These are phyloP conservation scores for Artemisia annua DNA, from an alignment of 129 eudicot species.

Conservation along the genomic window DNA sequence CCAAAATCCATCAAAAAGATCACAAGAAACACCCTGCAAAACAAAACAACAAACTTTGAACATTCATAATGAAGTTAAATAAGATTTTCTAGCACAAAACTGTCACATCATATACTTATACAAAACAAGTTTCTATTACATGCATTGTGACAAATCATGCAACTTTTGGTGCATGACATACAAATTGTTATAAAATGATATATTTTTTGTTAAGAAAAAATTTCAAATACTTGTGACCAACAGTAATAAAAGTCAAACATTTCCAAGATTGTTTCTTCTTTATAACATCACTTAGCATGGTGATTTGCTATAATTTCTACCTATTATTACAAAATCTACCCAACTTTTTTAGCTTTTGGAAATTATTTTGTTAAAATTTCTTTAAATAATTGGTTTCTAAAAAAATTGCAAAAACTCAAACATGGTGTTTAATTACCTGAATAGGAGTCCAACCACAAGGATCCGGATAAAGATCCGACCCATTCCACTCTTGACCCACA, in stretches of 20 bases:
- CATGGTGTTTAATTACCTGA: constrained; percentile 44
- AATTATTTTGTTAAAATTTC: no score
- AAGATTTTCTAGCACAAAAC: not conserved
- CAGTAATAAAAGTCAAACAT: not conserved
- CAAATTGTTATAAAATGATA: not conserved
- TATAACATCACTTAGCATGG: not conserved
- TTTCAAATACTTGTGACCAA: not conserved
- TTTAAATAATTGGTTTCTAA: not conserved
- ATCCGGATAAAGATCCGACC: constrained; percentile 85
- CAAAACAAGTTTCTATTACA: constrained; percentile 3
- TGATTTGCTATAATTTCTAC: no score
- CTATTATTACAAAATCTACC: no score
- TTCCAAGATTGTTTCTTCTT: not conserved
- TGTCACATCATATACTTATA: not conserved
- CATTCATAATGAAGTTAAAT: not conserved
- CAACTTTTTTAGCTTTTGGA: not conserved
- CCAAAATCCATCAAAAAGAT: constrained; percentile 65
- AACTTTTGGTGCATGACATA: constrained; percentile 17
- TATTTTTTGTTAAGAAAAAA: no score
- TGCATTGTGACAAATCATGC: no score
- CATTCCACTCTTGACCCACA: constrained; percentile 84
- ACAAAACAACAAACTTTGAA: constrained; percentile 1
- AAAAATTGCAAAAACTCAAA: constrained; percentile 8
- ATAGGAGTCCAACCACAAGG: constrained; percentile 98
- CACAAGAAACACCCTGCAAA: constrained; percentile 79